These are phyloP conservation scores for Penicillium sp. DNA, from an alignment of 2,329 filamentous ascomycete genomes.

Conservation along the genomic window DNA sequence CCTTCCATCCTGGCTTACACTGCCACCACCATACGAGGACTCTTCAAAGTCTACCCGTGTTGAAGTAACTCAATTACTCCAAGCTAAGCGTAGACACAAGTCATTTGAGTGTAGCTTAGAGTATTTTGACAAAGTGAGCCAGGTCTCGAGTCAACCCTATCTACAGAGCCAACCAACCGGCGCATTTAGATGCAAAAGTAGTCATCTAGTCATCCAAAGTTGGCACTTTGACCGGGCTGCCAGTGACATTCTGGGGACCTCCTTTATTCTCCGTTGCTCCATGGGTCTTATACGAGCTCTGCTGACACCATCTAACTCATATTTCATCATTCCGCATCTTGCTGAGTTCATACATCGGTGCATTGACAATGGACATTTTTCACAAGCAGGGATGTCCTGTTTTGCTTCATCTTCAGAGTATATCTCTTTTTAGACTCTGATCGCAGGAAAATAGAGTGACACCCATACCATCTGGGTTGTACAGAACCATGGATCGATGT, in stretches of 20 bases:
- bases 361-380: not conserved
- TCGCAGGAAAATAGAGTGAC: not conserved
- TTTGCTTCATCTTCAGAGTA: not conserved
- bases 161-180: not conserved
- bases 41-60: not conserved
- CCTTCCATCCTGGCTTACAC: not conserved
- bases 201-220: slow-evolving; percentile 22
- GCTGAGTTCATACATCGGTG: not conserved
- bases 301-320: slow-evolving; percentile 13
- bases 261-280: slow-evolving; percentile 6
- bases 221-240: not conserved
- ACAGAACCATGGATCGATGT: slow-evolving; percentile 10
- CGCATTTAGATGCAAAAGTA: slow-evolving; percentile 16
- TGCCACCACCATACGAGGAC: not conserved
- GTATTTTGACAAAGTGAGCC: not conserved
- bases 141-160: not conserved
- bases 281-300: slow-evolving; percentile 1
- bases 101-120: not conserved
- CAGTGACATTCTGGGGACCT: slow-evolving; percentile 6
- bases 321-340: not conserved
- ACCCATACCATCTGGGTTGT: slow-evolving; percentile 8
- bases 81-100: not conserved
- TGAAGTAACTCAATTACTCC: not conserved
- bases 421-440: not conserved
- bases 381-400: not conserved